Conservation (phyloP, 2,329 filamentous ascomycete genomes). For the Stachybotrys elegans region DNA sequence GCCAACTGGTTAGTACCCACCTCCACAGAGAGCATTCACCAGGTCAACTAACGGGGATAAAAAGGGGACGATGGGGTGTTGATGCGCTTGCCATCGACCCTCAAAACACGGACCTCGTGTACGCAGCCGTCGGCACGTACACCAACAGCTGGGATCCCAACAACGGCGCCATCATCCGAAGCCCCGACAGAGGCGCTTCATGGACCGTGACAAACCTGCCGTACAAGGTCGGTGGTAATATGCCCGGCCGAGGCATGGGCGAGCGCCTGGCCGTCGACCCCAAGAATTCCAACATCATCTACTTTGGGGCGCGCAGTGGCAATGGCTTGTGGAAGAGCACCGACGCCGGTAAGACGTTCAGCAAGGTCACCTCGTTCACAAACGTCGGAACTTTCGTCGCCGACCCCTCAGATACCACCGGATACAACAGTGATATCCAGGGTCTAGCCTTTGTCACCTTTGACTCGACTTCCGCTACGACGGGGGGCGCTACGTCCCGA, state of each 20-base stretch:
- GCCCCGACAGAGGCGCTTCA: slow-evolving; percentile 47
- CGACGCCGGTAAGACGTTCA: slow-evolving; percentile 49
- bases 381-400: slow-evolving; percentile 44
- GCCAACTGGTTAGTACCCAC: slow-evolving; percentile 34
- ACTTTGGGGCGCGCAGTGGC: slow-evolving; percentile 53
- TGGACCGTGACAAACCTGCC: slow-evolving; percentile 44
- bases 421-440: slow-evolving; percentile 38
- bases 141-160: slow-evolving; percentile 57
- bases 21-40: no score
- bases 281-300: slow-evolving; percentile 50
- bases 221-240: slow-evolving; percentile 59
- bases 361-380: slow-evolving; percentile 46
- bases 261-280: slow-evolving; percentile 56
- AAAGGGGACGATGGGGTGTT: slow-evolving; percentile 50
- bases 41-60: neutral
- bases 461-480: slow-evolving; percentile 42
- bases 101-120: slow-evolving; percentile 44
- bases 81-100: slow-evolving; percentile 54
- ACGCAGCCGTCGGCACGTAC: slow-evolving; percentile 52
- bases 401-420: slow-evolving; percentile 37
- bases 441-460: slow-evolving; percentile 51
- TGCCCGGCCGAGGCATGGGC: slow-evolving; percentile 55
- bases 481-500: slow-evolving; percentile 43
- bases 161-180: slow-evolving; percentile 48
- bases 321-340: slow-evolving; percentile 55